Evolutionary conservation across 768 basidiomycete genomes (phyloP).

Genomic region (Lactarius pseudohatsudake): DNA sequence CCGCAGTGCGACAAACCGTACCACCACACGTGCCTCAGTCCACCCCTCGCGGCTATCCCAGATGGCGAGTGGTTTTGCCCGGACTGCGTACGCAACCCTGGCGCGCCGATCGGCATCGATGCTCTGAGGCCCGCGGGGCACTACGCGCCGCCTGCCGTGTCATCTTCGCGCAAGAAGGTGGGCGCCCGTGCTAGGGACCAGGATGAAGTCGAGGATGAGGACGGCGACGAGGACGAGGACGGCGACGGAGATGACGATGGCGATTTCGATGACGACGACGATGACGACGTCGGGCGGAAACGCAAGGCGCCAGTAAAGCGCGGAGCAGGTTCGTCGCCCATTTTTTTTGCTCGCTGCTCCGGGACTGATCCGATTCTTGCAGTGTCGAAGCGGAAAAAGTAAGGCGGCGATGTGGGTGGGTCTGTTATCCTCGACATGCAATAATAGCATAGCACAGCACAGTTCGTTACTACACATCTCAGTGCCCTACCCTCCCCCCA

Average conservation of each 20-base stretch:
- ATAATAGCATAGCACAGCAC: too few relatives aligned
- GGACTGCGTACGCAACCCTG: constrained; percentile 60
- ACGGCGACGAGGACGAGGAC: constrained; percentile 13
- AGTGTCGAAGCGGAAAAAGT: constrained; percentile 45
- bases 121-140: neutral
- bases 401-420: constrained; percentile 12
- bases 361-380: neutral
- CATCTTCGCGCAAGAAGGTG: constrained; percentile 12
- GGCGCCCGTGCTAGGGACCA: constrained; percentile 6
- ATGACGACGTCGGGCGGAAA: constrained; percentile 37
- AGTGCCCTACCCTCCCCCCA: neutral
- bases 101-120: constrained; percentile 42
- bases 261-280: constrained; percentile 30
- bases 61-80: constrained; percentile 95
- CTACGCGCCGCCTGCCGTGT: constrained; percentile 12
- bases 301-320: constrained; percentile 46
- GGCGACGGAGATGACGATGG: constrained; percentile 34
- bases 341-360: neutral
- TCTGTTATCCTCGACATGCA: neutral
- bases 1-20: constrained; percentile 87
- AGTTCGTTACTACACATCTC: neutral
- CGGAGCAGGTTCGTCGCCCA: constrained; percentile 38
- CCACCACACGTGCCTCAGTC: constrained; percentile 78
- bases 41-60: constrained; percentile 74
- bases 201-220: neutral